These are phyloP conservation scores for Trypanosoma avium DNA, from an alignment of 208 protist species.

Conservation along the genomic window DNA sequence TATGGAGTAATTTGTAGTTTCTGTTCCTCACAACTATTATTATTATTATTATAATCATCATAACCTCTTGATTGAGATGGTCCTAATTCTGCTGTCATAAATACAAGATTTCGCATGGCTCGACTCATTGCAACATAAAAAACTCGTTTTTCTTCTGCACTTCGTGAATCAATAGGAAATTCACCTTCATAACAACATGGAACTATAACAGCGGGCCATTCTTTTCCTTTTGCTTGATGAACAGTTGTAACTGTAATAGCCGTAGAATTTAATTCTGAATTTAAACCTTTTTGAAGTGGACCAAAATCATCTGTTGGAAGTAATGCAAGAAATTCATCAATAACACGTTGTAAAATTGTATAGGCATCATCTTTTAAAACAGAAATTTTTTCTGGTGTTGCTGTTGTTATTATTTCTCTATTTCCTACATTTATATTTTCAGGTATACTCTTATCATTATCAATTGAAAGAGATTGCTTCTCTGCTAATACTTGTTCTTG, in stretches of 20 bases:
- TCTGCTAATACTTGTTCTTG: slow-evolving; percentile 27
- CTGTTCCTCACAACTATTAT: neutral
- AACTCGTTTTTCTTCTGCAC: slow-evolving; percentile 73
- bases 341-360: slow-evolving; percentile 52
- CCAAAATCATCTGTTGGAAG: slow-evolving; percentile 78
- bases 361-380: slow-evolving; percentile 13
- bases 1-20: slow-evolving; percentile 49
- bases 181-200: slow-evolving; percentile 74
- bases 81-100: slow-evolving; percentile 48
- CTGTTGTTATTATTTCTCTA: neutral
- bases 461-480: neutral
- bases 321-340: slow-evolving; percentile 78
- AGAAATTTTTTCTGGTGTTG: neutral
- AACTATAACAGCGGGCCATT: slow-evolving; percentile 84
- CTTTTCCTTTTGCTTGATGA: slow-evolving; percentile 85
- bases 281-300: slow-evolving; percentile 24
- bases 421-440: too few relatives aligned
- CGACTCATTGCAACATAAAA: slow-evolving; percentile 91
- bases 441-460: neutral
- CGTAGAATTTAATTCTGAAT: neutral
- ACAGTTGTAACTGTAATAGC: slow-evolving; percentile 71
- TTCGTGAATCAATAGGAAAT: slow-evolving; percentile 54
- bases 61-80: neutral
- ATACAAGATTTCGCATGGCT: slow-evolving; percentile 73
- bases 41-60: neutral